phyloP scores from a whole-genome alignment of 768 basidiomycete species.

The Tremella fuciformis region DNA sequence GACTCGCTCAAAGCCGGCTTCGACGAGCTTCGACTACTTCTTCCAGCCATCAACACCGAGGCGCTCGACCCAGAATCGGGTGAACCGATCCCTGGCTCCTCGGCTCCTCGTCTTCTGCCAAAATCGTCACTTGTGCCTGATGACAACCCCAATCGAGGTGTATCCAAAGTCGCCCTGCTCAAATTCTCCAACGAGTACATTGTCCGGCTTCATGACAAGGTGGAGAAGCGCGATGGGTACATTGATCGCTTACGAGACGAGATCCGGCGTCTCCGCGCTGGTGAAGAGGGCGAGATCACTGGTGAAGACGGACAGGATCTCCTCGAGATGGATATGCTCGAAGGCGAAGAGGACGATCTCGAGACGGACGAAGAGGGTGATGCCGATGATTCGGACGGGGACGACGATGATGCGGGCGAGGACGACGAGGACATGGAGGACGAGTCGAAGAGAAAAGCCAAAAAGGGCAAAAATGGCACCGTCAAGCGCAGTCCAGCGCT shows the following conservation, averaged over 20 bases:
- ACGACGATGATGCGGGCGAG: conserved; percentile 49
- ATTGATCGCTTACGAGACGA: conserved; percentile 67
- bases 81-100: conserved; percentile 79
- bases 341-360: conserved; percentile 48
- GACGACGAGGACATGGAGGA: conserved; percentile 32
- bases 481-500: background rate
- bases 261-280: conserved; percentile 58
- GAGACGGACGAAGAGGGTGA: conserved; percentile 20
- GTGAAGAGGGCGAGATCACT: conserved; percentile 3
- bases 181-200: conserved; percentile 90
- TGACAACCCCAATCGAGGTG: conserved; percentile 91
- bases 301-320: conserved; percentile 56
- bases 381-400: conserved; percentile 44
- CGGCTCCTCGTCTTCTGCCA: conserved; percentile 87
- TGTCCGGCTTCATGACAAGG: conserved; percentile 67
- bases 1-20: conserved; percentile 93
- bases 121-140: conserved; percentile 60
- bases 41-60: conserved; percentile 75
- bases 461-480: conserved; percentile 6
- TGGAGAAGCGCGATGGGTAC: conserved; percentile 77
- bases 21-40: conserved; percentile 58
- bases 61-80: conserved; percentile 68
- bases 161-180: conserved; percentile 87
- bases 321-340: conserved; percentile 52
- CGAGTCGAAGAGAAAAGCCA: background rate